phyloP scores from a whole-genome alignment of 371 early-diverging fungal species.

The Coemansia sp. region DNA sequence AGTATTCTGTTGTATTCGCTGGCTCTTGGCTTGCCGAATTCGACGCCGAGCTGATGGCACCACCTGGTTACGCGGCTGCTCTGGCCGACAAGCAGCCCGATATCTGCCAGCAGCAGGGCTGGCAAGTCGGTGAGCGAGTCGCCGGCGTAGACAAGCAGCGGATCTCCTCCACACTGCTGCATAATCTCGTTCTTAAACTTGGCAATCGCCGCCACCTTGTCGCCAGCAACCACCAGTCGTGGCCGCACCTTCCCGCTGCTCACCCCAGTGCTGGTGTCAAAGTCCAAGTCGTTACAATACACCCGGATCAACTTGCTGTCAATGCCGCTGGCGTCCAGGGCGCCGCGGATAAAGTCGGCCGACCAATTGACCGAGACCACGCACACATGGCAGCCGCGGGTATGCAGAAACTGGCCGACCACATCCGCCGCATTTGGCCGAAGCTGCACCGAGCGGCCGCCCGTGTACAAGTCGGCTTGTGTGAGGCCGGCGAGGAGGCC shows the following conservation, averaged over 20 bases:
- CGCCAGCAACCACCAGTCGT: conserved; percentile 19
- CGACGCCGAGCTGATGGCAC: conserved; percentile 27
- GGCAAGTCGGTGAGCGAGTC: conserved; percentile 49
- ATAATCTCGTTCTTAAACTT: neutral
- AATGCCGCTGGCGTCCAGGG: conserved; percentile 24
- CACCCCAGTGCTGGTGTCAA: conserved; percentile 13
- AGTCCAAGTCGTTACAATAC: conserved; percentile 23
- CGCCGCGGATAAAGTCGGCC: conserved; percentile 34
- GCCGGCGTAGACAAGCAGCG: conserved; percentile 29
- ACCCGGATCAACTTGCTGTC: neutral
- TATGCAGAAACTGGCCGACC: conserved; percentile 10
- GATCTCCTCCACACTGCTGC: neutral
- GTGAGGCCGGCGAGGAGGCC: conserved; percentile 21
- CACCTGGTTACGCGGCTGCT: conserved; percentile 15
- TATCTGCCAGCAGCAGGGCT: conserved; percentile 31
- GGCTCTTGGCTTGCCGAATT: conserved; percentile 8
- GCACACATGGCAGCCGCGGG: conserved; percentile 3
- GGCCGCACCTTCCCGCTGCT: conserved; percentile 20
- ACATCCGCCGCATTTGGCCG: conserved; percentile 17
- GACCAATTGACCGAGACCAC: conserved; percentile 43
- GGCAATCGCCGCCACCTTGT: conserved; percentile 19
- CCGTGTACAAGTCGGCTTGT: conserved; percentile 8
- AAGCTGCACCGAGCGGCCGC: conserved; percentile 8
- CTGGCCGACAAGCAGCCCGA: conserved; percentile 37
- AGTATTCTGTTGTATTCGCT: neutral